These are phyloP conservation scores for Salinomyces thailandicus DNA, from an alignment of 2,329 filamentous ascomycete genomes.

Conservation along the genomic window DNA sequence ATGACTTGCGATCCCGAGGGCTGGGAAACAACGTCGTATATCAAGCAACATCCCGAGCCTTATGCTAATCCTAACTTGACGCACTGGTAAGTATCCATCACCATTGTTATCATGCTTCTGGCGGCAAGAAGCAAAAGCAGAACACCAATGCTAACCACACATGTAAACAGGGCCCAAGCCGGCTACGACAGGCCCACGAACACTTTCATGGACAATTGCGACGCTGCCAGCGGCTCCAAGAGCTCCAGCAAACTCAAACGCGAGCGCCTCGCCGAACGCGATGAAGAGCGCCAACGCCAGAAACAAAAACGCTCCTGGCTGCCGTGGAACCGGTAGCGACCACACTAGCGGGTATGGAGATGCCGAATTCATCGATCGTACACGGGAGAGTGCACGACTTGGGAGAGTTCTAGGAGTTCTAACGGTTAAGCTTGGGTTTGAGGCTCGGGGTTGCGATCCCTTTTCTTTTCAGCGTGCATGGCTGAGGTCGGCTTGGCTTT, in stretches of 20 bases:
- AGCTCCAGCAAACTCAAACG: slow-evolving; percentile 5
- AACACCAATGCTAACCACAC: slow-evolving; percentile 8
- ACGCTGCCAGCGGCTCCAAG: slow-evolving; percentile 9
- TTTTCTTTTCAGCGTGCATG: too few relatives aligned
- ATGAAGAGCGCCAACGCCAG: slow-evolving; percentile 6
- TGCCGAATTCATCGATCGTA: too few relatives aligned
- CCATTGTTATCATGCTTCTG: neutral
- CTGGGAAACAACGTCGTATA: slow-evolving; percentile 58
- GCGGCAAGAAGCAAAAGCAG: neutral
- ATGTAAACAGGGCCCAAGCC: slow-evolving; percentile 33
- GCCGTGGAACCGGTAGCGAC: slow-evolving; percentile 13
- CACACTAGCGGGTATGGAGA: too few relatives aligned
- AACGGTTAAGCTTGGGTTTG: too few relatives aligned
- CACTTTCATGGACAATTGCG: slow-evolving; percentile 48
- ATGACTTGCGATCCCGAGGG: slow-evolving; percentile 56
- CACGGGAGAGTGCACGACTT: too few relatives aligned
- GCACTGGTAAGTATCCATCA: slow-evolving; percentile 46
- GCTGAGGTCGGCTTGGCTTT: too few relatives aligned
- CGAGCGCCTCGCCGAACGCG: slow-evolving; percentile 9
- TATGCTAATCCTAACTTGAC: slow-evolving; percentile 57
- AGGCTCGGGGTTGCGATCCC: too few relatives aligned
- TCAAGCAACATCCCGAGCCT: slow-evolving; percentile 48
- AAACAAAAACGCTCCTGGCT: slow-evolving; percentile 12
- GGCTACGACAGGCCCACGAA: slow-evolving; percentile 53
- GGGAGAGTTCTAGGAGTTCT: too few relatives aligned